Evolutionary conservation across 2,329 filamentous ascomycete species (phyloP), one percentile per base, ranked within the genome.

Genomic region (Calonectria pteridis): DNA sequence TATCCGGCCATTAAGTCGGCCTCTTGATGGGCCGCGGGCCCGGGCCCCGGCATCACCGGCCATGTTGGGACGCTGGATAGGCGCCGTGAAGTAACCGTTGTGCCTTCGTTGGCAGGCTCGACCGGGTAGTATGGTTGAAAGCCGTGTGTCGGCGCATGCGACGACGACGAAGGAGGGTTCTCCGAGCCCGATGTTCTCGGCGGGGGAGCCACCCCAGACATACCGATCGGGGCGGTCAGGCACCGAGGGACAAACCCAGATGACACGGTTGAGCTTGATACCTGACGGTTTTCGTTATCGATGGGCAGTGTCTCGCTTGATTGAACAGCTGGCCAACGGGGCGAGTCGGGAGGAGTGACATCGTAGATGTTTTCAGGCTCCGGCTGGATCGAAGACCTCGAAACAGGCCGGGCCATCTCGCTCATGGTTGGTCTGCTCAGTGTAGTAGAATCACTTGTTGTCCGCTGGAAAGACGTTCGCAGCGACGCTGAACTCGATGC

Each of bases 271-370:
- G 81, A 81, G 5, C 63, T 50, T 10, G 76, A 77, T 14, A 75
- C 35, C 31, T 75, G 73, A 7, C 74, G 70, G 18, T 18, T 40
- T 33, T 67, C 69, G 16, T 64, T 33, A 46, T 73, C 75, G 33
- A 68, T 67, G 4, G 37, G 51, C 1, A 67, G 71, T 28, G 67
- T 46, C 7, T 68, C 71, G 16, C 66, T 68, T 13, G 53, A 23
- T 26, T 68, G 75, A 10, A 59, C 53, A 13, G 69, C 67, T 18
- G 67, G 55, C 37, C 76, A 74, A 28, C 62, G 76, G 1, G 87
- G 88, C 0, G 87, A 88, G 14, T 80, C 83, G 3, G 86, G 87
- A 0, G 88, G 87, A 2, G 87, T 88, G 6, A 86, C 86, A 72
- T 88, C 85, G 77, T 89, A 89, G 4, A 89, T 79, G 31, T 88